Conservation (phyloP, 768 basidiomycete genomes). For the Leccinum pellstonianum region DNA sequence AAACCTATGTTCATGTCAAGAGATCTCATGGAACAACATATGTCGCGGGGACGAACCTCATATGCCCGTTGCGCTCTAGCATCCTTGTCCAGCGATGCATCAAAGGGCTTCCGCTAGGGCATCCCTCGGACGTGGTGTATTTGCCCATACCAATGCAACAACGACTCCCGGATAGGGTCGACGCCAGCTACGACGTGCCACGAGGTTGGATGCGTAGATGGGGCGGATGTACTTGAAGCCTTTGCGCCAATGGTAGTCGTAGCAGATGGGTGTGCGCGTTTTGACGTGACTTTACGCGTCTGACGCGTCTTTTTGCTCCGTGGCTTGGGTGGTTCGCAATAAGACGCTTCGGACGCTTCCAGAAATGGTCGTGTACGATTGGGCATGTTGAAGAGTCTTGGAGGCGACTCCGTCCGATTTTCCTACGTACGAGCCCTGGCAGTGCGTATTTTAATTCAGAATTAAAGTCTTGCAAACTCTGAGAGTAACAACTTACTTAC, state of each 20-base stretch:
- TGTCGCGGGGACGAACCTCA: conserved; percentile 53
- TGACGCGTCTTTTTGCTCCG: conserved; percentile 18
- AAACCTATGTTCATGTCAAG: too few species aligned
- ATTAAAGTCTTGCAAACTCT: too few species aligned
- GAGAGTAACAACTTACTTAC: too few species aligned
- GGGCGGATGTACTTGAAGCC: background rate
- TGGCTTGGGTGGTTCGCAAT: conserved; percentile 10
- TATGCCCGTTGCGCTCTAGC: conserved; percentile 85
- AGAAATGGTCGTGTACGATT: conserved; percentile 27
- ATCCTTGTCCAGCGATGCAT: conserved; percentile 49
- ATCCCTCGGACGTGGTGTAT: conserved; percentile 72
- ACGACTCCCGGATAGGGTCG: conserved; percentile 43
- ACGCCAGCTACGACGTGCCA: conserved; percentile 47
- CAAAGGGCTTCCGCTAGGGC: conserved; percentile 87
- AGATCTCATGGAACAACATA: background rate
- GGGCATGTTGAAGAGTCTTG: conserved; percentile 21
- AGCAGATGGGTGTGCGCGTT: conserved; percentile 8
- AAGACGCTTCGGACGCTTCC: conserved; percentile 27
- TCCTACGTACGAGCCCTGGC: too few species aligned
- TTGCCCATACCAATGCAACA: conserved; percentile 69
- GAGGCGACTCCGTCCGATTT: background rate
- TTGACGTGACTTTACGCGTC: conserved; percentile 15
- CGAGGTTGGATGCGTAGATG: conserved; percentile 42
- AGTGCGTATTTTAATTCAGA: too few species aligned
- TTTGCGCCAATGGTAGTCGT: background rate